Percentiles rank a stretch among this genome's conserved stretches.
These are phyloP conservation scores for Podaxis pistillaris DNA, from an alignment of 768 basidiomycete species.

Conservation along the genomic window DNA sequence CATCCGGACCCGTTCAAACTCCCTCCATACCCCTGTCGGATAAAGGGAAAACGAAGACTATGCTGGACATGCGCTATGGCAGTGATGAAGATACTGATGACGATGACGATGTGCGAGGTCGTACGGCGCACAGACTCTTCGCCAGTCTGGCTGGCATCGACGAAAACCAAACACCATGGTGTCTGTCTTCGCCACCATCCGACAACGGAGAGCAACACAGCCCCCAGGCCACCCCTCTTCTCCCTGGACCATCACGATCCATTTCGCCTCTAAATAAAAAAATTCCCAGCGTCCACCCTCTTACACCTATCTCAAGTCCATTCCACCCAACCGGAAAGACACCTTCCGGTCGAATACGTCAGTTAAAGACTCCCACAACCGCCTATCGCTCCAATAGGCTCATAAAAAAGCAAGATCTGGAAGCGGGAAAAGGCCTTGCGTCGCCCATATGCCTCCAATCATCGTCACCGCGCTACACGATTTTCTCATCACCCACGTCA, in stretches of 20 bases:
- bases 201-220: conserved; percentile 15
- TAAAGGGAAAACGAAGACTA: conserved; percentile 22
- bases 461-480: background rate
- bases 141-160: conserved; percentile 37
- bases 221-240: conserved; percentile 5
- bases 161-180: conserved; percentile 33
- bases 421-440: conserved; percentile 18
- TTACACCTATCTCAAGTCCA: conserved; percentile 5
- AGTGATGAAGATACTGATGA: conserved; percentile 32
- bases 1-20: background rate
- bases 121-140: conserved; percentile 58
- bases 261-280: background rate
- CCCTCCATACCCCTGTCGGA: conserved; percentile 1
- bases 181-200: conserved; percentile 27
- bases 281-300: background rate
- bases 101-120: conserved; percentile 50
- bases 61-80: conserved; percentile 17
- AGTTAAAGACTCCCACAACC: background rate
- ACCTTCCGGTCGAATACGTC: background rate
- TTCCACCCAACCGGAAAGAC: background rate
- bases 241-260: background rate
- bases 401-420: background rate
- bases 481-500: conserved; percentile 1
- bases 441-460: conserved; percentile 24
- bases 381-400: background rate